Evolutionary conservation across 371 early-diverging fungal genomes (phyloP), one percentile per base, ranked within the genome.

Genomic region (Blastocladiella emersonii): DNA sequence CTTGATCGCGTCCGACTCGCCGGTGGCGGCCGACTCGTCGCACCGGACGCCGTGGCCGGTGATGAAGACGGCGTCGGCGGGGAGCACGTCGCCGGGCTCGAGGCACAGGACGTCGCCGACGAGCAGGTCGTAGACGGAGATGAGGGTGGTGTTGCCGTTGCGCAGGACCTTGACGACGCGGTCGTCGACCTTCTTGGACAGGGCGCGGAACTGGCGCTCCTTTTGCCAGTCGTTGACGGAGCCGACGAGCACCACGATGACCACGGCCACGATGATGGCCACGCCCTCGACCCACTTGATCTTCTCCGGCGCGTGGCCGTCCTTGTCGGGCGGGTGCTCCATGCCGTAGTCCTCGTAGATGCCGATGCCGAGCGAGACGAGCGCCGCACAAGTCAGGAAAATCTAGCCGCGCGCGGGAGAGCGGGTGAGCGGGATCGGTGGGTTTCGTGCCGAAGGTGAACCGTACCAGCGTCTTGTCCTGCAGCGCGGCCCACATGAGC

Each of bases 31-130:
- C 17, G 88, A 87, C 70, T 95, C 95, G 72, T 95, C 95, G 71
- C 88, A 88, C 12, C 78, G 80, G 61, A 95, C 69, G 70, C 91
- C 88, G 68, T 87, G 87, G 32, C 91, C 91, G 55, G 72, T 68
- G 32, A 92, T 69, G 59, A 80, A 82, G 63, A 96, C 74, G 65
- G 91, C 91, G 70, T 97, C 97, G 23, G 85, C 95, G 0, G 88
- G 80, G 56, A 95, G 74, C 48, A 95, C 86, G 67, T 95, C 96
- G 61, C 97, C 98, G n/a, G 93, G 90, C 71, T 97, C 95, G 45
- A 97, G 76, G 57, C 85, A 67, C 64, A 95, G 70, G 56, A 97
- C 76, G 69, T 96, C 96, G 55, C 95, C 93, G 25, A 95, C 89
- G 65, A 87, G 81, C 49, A 92, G 61, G 61, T 91, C 88, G 72